Evolutionary conservation across 139 green algal species (phyloP), one percentile per base, ranked within the genome.

Genomic region (Chlorella sp.): DNA sequence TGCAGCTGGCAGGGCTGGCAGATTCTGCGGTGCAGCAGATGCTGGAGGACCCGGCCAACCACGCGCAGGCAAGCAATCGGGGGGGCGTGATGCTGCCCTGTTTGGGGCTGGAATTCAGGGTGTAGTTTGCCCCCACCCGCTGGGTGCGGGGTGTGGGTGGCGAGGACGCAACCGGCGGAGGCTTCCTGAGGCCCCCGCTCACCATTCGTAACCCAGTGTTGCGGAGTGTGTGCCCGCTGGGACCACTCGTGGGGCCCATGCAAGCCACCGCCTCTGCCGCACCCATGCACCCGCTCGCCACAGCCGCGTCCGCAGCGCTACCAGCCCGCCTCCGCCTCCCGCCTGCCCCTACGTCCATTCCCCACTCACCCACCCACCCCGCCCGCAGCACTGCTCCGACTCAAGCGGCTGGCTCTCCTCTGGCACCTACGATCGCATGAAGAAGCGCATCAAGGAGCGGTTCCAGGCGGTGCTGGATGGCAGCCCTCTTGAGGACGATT

Each of bases 321-420:
- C 76, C 76, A 7, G 19, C 28, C 76, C 32, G 34, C 18, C n/a
- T n/a, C n/a, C n/a, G n/a, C n/a, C n/a, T n/a, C n/a, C 26, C 76
- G 5, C 28, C 76, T 42, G 14, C 79, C 79, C 4, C 26, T 2
- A 22, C 79, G 32, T 85, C 26, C 39, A 84, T 42, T 11, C 30
- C n/a, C 3, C 80, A 18, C 28, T 71, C 30, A 3, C 5, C 81
- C 83, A 40, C 68, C 84, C 39, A 12, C 66, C 24, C 32, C 15
- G 19, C 37, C n/a, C 12, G 24, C 86, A 90, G 86, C 86, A 90
- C 53, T 90, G 86, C 77, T 79, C 73, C 36, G 86, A 90, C 76
- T 48, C 19, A 34, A 82, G 87, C 78, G 87, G 87, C 61, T 90
- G 87, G 87, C 87, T 90, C 26, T 21, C 32, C 76, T 16, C 57